A percentile compares a stretch with the other conserved stretches of the same genome.
Evolutionary conservation across 176 grass and related monocot genomes (phyloP).

Genomic region (Leersia perrieri): DNA sequence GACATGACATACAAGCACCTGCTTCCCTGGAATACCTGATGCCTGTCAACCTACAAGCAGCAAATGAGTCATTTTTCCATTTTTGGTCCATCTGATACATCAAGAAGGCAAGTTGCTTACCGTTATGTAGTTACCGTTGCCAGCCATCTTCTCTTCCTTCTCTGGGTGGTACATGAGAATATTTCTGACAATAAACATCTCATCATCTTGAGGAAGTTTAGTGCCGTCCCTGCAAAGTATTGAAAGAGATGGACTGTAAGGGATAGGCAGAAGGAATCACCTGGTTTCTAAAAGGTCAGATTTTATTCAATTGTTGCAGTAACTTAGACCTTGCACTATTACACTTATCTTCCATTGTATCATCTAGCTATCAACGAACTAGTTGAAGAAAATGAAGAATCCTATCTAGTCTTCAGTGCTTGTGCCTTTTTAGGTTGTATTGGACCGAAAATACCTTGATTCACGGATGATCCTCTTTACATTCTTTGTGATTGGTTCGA

Average conservation of each 20-base stretch:
- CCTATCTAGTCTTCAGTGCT: background rate
- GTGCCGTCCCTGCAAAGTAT: conserved; percentile 26
- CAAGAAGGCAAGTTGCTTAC: conserved; percentile 31
- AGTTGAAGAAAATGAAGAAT: background rate
- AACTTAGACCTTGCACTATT: background rate
- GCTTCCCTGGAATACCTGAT: conserved; percentile 29
- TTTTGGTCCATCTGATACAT: background rate
- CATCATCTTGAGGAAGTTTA: conserved; percentile 31
- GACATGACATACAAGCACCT: conserved; percentile 47
- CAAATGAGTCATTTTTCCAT: background rate
- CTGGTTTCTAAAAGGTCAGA: conserved; percentile 6
- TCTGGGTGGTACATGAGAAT: conserved; percentile 54
- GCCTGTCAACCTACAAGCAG: conserved; percentile 35
- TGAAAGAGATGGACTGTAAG: background rate
- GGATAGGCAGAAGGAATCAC: conserved; percentile 3
- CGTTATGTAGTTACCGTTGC: conserved; percentile 41
- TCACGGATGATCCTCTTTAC: conserved; percentile 50
- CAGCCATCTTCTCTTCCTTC: conserved; percentile 43
- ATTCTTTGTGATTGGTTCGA: conserved; percentile 42
- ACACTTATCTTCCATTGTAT: conserved; percentile 3
- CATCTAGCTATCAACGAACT: conserved; percentile 19
- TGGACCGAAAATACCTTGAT: conserved; percentile 36
- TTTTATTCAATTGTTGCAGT: background rate
- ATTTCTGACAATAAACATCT: conserved; percentile 33
- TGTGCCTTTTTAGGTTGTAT: conserved; percentile 6